Percentiles rank a stretch among this genome's conserved stretches.
Evolutionary conservation across 2,329 filamentous ascomycete genomes (phyloP).

Genomic region (Coleophoma crateriformis): DNA sequence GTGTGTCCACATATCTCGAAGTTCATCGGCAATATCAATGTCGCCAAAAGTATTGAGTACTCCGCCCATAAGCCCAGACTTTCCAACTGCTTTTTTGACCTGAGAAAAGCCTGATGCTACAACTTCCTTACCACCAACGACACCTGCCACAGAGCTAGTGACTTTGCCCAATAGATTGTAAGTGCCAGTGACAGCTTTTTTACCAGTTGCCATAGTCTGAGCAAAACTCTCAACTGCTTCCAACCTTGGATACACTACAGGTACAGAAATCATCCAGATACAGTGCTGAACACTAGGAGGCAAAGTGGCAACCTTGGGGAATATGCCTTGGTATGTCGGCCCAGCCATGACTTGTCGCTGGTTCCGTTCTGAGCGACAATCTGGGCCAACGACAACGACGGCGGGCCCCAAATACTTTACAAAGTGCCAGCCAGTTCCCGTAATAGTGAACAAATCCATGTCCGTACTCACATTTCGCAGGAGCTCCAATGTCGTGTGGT

Average conservation of each 20-base stretch:
- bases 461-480: slow-evolving; percentile 85
- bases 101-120: slow-evolving; percentile 90
- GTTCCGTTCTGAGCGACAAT: slow-evolving; percentile 87
- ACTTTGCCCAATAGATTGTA: slow-evolving; percentile 97
- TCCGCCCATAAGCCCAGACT: slow-evolving; percentile 90
- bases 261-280: slow-evolving; percentile 91
- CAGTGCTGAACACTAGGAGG: slow-evolving; percentile 94
- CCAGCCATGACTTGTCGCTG: slow-evolving; percentile 91
- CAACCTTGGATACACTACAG: slow-evolving; percentile 82
- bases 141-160: slow-evolving; percentile 88
- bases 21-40: slow-evolving; percentile 87
- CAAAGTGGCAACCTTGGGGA: slow-evolving; percentile 87
- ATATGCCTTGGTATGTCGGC: slow-evolving; percentile 93
- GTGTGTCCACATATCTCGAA: slow-evolving; percentile 97
- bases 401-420: slow-evolving; percentile 93
- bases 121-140: slow-evolving; percentile 90
- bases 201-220: slow-evolving; percentile 86
- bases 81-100: slow-evolving; percentile 95
- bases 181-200: slow-evolving; percentile 92
- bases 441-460: slow-evolving; percentile 90
- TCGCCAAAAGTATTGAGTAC: slow-evolving; percentile 96
- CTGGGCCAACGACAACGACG: slow-evolving; percentile 82
- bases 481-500: slow-evolving; percentile 92
- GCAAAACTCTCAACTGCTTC: slow-evolving; percentile 89
- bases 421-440: slow-evolving; percentile 97